These are phyloP conservation scores for Starmerella apicola DNA, from an alignment of 805 yeast genomes.

Conservation along the genomic window DNA sequence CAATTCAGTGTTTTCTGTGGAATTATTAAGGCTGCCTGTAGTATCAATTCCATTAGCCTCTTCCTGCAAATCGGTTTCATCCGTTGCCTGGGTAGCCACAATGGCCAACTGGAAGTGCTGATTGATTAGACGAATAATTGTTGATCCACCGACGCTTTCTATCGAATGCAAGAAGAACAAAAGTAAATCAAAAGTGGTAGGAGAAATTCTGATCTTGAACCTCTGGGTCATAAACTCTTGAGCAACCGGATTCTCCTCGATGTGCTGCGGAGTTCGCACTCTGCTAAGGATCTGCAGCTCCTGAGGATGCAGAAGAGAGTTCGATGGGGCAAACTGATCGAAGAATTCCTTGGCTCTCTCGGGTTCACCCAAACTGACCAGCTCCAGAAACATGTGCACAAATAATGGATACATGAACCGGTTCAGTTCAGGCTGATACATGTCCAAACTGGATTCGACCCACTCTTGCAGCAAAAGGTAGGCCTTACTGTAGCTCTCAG, in stretches of 20 bases:
- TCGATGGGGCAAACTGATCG: conserved; percentile 62
- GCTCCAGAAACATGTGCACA: conserved; percentile 72
- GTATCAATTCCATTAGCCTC: conserved; percentile 12
- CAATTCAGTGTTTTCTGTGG: conserved; percentile 31
- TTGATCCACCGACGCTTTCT: conserved; percentile 82
- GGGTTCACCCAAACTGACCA: conserved; percentile 51
- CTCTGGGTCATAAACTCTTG: conserved; percentile 59
- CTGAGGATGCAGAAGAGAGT: conserved; percentile 58
- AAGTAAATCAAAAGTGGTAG: conserved; percentile 72
- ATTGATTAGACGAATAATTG: conserved; percentile 73
- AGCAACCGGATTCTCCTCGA: conserved; percentile 72
- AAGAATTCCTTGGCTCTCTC: conserved; percentile 58
- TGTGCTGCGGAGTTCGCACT: conserved; percentile 65
- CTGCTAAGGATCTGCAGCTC: conserved; percentile 65
- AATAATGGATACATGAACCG: conserved; percentile 85
- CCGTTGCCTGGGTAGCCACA: conserved; percentile 12
- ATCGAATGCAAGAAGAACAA: conserved; percentile 82
- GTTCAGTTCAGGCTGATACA: conserved; percentile 76
- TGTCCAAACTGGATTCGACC: conserved; percentile 83
- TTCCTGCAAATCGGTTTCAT: conserved; percentile 10
- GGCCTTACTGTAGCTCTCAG: conserved; percentile 65
- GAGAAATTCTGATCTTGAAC: conserved; percentile 63
- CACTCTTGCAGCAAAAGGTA: conserved; percentile 70
- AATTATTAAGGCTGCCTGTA: conserved; percentile 16
- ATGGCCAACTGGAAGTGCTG: conserved; percentile 47